Conservation (phyloP, 768 basidiomycete species). For the Pleurotus salmoneostramineus region DNA sequence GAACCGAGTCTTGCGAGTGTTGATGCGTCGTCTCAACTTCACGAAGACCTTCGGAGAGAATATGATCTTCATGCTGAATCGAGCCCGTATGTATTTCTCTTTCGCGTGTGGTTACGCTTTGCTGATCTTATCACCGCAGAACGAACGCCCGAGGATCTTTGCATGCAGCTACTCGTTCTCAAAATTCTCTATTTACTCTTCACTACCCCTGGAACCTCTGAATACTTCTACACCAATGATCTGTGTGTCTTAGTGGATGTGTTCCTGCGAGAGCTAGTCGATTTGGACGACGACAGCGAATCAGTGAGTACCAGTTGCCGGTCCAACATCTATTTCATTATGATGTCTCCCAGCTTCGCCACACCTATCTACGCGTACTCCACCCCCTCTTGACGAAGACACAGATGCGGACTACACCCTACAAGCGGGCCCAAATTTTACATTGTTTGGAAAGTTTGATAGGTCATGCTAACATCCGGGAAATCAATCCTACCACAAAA, state of each 20-base stretch:
- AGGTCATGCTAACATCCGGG: slow-evolving; percentile 70
- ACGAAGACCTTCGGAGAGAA: slow-evolving; percentile 97
- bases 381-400: slow-evolving; percentile 95
- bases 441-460: slow-evolving; percentile 76
- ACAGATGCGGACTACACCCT: slow-evolving; percentile 78
- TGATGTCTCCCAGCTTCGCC: slow-evolving; percentile 59
- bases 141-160: slow-evolving; percentile 84
- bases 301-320: slow-evolving; percentile 51
- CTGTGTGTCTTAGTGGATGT: slow-evolving; percentile 95
- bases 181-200: slow-evolving; percentile 95
- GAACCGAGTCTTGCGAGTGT: slow-evolving; percentile 80
- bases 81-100: slow-evolving; percentile 65
- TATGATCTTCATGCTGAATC: slow-evolving; percentile 98
- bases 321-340: background rate
- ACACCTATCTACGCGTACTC: slow-evolving; percentile 95
- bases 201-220: slow-evolving; percentile 86
- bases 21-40: slow-evolving; percentile 81
- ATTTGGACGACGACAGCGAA: slow-evolving; percentile 92
- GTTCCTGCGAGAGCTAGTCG: slow-evolving; percentile 89
- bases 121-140: slow-evolving; percentile 36
- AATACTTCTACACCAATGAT: slow-evolving; percentile 99
- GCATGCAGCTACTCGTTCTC: slow-evolving; percentile 91
- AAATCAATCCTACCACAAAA: slow-evolving; percentile 82
- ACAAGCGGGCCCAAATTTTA: slow-evolving; percentile 91
- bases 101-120: background rate